These are phyloP conservation scores for Neoscytalidium dimidiatum DNA, from an alignment of 2,329 filamentous ascomycete genomes.

Conservation along the genomic window DNA sequence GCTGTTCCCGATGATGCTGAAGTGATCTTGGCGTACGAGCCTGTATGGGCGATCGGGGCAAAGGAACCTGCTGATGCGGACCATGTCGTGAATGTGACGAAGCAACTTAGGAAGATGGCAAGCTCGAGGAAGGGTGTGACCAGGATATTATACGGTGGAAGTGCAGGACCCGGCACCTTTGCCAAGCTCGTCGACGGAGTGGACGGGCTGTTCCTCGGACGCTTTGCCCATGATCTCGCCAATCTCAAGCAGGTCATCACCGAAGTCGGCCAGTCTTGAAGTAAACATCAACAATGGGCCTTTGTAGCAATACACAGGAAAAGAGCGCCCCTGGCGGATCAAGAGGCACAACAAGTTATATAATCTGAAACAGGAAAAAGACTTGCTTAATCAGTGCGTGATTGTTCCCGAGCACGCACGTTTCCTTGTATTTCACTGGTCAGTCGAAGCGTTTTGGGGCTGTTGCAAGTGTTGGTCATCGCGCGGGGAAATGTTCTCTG, in stretches of 20 bases:
- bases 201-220: slow-evolving; percentile 78
- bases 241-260: slow-evolving; percentile 71
- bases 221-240: slow-evolving; percentile 77
- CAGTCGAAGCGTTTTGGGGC: too few relatives aligned
- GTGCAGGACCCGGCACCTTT: slow-evolving; percentile 78
- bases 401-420: not conserved
- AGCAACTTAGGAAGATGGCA: slow-evolving; percentile 61
- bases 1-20: slow-evolving; percentile 64
- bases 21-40: slow-evolving; percentile 81
- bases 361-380: not conserved
- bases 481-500: not conserved
- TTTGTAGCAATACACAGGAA: not conserved
- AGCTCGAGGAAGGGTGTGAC: slow-evolving; percentile 56
- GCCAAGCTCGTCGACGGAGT: slow-evolving; percentile 66
- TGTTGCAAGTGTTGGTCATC: slow-evolving; percentile 1
- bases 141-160: slow-evolving; percentile 79
- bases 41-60: slow-evolving; percentile 85
- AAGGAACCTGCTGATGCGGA: slow-evolving; percentile 68
- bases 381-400: not conserved
- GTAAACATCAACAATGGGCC: not conserved
- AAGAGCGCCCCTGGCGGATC: not conserved
- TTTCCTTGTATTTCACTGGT: not conserved
- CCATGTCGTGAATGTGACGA: slow-evolving; percentile 72
- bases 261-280: slow-evolving; percentile 61
- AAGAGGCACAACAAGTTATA: not conserved